Evolutionary conservation across 2,329 filamentous ascomycete species (phyloP).

Genomic region (Aspergillus sp.): DNA sequence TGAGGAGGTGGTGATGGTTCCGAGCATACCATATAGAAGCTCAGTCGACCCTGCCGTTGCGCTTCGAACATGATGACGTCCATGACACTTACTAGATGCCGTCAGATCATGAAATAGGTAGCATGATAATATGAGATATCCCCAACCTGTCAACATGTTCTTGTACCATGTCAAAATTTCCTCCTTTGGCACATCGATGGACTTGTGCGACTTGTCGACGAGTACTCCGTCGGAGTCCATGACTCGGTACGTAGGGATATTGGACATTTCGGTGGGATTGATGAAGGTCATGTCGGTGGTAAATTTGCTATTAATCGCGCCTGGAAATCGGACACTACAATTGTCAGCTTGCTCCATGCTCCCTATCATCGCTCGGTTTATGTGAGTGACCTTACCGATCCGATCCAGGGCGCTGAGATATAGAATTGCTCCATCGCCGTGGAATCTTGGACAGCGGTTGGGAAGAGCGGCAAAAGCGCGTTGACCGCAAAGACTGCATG

Average conservation of each 20-base stretch:
- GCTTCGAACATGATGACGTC: slow-evolving; percentile 98
- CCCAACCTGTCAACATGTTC: slow-evolving; percentile 62
- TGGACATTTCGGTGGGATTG: slow-evolving; percentile 68
- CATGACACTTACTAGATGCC: slow-evolving; percentile 72
- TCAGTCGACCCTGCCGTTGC: slow-evolving; percentile 87
- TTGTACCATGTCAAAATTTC: slow-evolving; percentile 64
- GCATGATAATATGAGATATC: background rate
- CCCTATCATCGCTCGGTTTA: background rate
- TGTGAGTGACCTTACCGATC: slow-evolving; percentile 54
- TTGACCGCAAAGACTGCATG: background rate
- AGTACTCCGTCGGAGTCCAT: slow-evolving; percentile 86
- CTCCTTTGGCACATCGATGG: slow-evolving; percentile 64
- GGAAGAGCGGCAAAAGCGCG: slow-evolving; percentile 12
- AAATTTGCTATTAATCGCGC: slow-evolving; percentile 93
- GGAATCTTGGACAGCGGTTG: slow-evolving; percentile 10
- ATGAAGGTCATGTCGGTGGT: slow-evolving; percentile 78
- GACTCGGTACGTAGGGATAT: slow-evolving; percentile 87
- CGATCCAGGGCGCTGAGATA: slow-evolving; percentile 61
- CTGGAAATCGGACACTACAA: slow-evolving; percentile 71
- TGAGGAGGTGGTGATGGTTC: background rate
- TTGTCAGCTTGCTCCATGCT: slow-evolving; percentile 14
- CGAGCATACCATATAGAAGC: slow-evolving; percentile 84
- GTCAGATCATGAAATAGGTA: slow-evolving; percentile 15
- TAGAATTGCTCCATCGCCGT: slow-evolving; percentile 54
- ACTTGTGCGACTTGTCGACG: slow-evolving; percentile 70